Base-by-base conservation (phyloP, 2,329 filamentous ascomycete genomes). In the Metarhizium guizhouense region DNA sequence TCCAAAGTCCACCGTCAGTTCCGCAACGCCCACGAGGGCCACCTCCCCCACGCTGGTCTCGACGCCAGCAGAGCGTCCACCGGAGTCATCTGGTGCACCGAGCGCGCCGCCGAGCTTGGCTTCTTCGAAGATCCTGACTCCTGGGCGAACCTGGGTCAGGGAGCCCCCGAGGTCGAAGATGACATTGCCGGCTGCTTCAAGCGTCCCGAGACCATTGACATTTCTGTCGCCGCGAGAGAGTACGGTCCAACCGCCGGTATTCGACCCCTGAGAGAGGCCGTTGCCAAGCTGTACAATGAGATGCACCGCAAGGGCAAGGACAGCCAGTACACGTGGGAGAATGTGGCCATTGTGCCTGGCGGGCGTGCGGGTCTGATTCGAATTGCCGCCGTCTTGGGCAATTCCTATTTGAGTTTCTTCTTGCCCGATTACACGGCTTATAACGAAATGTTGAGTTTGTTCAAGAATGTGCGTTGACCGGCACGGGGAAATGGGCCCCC, bases 351-450 rank as follows among this genome's bases (percentile, higher is more conserved):
- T 69, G 93, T 97, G 3, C 93, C 93, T 49, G 92, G 92, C 70
- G 93, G 93, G 43, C 84, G 93, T 64, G 93, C 93, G 38, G 93
- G 93, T 51, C 76, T 97, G 73, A 96, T 96, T 69, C 84, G 93
- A 64, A 96, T 97, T 69, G 93, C 93, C 20, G 93, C 93, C 53
- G 91, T 97, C 6, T 75, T 97, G 63, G 93, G 93, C 61, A 95
- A 95, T 70, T 86, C 91, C 55, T 95, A 95, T 67, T 79, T 96
- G 60, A 90, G 87, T 47, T 96, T 96, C 80, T 96, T 95, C 73
- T 89, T 95, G 68, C 90, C 90, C 49, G 88, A 96, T 71, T 96
- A 96, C 75, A 96, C 92, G 3, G 93, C 93, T 2, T 97, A 97
- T 78, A 96, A 95, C 67, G 92, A 96, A 77, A 96, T 97, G 92